Evolutionary conservation across 1,284 basidiomycete genomes (phyloP).

Genomic region (Abortiporus biennis): DNA sequence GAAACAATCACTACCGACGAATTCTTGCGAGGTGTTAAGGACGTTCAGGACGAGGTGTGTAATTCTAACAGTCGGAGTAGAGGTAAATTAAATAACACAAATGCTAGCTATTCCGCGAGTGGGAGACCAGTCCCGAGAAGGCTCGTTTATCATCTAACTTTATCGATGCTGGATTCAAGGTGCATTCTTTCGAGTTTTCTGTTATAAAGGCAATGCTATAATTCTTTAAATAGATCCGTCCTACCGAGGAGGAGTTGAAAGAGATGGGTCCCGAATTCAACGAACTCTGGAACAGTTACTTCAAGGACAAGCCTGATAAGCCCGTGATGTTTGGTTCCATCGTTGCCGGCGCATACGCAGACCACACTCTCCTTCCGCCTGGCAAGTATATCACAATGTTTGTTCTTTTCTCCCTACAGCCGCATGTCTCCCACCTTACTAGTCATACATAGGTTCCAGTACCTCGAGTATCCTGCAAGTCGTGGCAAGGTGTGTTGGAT

Average conservation of each 20-base stretch:
- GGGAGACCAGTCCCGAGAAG: constrained; percentile 66
- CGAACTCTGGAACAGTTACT: constrained; percentile 36
- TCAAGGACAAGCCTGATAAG: constrained; percentile 40
- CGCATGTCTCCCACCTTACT: constrained; percentile 2
- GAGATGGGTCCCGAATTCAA: constrained; percentile 38
- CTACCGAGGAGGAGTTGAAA: constrained; percentile 34
- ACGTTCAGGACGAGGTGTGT: constrained; percentile 44
- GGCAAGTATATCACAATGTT: constrained; percentile 69
- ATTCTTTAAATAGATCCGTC: constrained; percentile 30
- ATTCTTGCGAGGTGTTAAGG: constrained; percentile 62
- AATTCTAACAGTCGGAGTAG: neutral
- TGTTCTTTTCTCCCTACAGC: constrained; percentile 15
- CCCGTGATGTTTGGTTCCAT: constrained; percentile 48
- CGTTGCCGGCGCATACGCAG: constrained; percentile 63
- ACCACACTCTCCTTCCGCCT: constrained; percentile 61
- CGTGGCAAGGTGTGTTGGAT: constrained; percentile 45
- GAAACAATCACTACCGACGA: constrained; percentile 59
- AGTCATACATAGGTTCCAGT: constrained; percentile 49
- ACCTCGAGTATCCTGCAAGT: constrained; percentile 64
- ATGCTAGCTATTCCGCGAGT: constrained; percentile 51
- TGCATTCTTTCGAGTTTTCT: constrained; percentile 29
- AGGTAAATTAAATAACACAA: constrained; percentile 2
- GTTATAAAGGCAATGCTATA: neutral
- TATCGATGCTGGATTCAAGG: constrained; percentile 69
- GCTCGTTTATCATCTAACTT: constrained; percentile 61